Evolutionary conservation across 2,329 filamentous ascomycete genomes (phyloP).

Genomic region (Apiospora phragmitis): DNA sequence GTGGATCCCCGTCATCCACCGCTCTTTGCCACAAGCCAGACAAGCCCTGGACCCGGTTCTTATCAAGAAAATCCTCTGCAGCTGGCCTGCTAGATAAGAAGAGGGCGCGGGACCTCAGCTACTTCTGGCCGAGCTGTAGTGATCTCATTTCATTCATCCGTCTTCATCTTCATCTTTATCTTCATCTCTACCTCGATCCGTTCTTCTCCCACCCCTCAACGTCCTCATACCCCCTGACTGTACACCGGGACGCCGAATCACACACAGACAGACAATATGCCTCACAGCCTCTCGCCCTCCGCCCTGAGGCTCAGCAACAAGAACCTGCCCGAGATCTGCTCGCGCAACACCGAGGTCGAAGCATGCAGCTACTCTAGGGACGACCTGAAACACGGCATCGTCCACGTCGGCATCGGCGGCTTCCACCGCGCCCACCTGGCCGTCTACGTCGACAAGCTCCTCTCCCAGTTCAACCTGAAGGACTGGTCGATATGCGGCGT

Average conservation of each 20-base stretch:
- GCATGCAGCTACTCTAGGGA: conserved; percentile 45
- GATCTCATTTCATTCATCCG: neutral
- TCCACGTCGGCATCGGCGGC: conserved; percentile 55
- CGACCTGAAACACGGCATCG: conserved; percentile 52
- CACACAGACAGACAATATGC: neutral
- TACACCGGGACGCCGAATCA: neutral
- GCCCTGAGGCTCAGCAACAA: conserved; percentile 39
- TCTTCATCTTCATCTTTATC: neutral
- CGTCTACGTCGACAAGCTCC: conserved; percentile 50
- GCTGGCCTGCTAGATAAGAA: neutral
- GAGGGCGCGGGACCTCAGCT: neutral
- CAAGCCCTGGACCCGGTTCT: conserved; percentile 1
- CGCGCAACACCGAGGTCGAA: conserved; percentile 25
- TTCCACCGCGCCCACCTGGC: conserved; percentile 56
- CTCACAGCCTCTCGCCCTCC: conserved; percentile 4
- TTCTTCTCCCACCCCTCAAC: neutral
- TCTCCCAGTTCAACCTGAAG: conserved; percentile 43
- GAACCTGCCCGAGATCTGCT: conserved; percentile 37
- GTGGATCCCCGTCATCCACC: conserved; percentile 5
- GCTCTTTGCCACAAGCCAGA: conserved; percentile 3
- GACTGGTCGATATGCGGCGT: conserved; percentile 55
- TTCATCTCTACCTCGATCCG: neutral
- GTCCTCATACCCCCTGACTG: neutral
- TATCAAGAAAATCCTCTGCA: neutral
- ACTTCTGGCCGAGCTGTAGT: neutral